Percentiles rank a stretch among this genome's conserved stretches.
Evolutionary conservation across 139 green algal species (phyloP).

Genomic region (Chlamydomonas sphaeroides): DNA sequence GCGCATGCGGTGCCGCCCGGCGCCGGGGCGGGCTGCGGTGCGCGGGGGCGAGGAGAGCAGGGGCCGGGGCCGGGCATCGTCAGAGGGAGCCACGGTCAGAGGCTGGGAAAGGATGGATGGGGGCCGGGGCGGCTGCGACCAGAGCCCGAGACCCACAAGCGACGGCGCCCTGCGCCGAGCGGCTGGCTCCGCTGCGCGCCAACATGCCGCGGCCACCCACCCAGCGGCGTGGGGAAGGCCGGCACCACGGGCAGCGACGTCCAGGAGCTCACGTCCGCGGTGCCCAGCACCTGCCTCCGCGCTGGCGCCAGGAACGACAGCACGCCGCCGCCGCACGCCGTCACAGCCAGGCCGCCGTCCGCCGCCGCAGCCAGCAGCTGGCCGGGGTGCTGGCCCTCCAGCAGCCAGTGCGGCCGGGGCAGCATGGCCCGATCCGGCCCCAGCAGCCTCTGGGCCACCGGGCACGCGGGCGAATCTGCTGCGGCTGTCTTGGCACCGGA

Average conservation of each 20-base stretch:
- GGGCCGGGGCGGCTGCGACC: too few species aligned
- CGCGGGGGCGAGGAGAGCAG: not conserved
- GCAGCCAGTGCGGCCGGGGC: slow-evolving; percentile 10
- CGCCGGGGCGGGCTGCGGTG: not conserved
- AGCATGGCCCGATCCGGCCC: not conserved
- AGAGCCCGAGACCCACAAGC: too few species aligned
- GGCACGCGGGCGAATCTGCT: too few species aligned
- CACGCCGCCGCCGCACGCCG: slow-evolving; percentile 24
- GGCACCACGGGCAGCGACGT: not conserved
- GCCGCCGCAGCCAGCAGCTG: slow-evolving; percentile 34
- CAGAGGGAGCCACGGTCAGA: too few species aligned
- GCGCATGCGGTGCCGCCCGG: not conserved
- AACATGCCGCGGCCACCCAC: too few species aligned
- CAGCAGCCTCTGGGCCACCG: not conserved
- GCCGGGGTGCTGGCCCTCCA: not conserved
- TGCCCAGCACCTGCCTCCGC: not conserved
- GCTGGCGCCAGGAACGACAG: not conserved
- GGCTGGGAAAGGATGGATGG: too few species aligned
- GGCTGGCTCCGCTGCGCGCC: too few species aligned
- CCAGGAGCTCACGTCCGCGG: not conserved
- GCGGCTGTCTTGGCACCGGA: too few species aligned
- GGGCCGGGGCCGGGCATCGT: too few species aligned
- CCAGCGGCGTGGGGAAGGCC: not conserved
- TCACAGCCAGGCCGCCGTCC: slow-evolving; percentile 8
- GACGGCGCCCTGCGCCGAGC: too few species aligned